Percentiles rank a stretch among this genome's conserved stretches.
phyloP scores from a whole-genome alignment of 768 basidiomycete species.

The Lactifluus hygrophoroides region DNA sequence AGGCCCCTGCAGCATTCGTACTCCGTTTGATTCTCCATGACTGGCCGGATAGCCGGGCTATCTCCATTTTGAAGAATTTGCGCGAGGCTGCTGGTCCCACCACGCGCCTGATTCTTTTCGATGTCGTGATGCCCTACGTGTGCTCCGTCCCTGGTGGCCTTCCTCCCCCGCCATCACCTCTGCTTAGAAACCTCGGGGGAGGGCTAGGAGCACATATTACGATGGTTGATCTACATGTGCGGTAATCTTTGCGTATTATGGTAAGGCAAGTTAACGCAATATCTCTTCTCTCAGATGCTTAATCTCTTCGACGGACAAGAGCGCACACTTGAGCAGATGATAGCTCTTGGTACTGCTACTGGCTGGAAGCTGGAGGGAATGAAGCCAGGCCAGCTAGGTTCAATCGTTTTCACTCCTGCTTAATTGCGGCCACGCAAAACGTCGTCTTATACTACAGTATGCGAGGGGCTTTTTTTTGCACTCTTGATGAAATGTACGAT shows the following conservation, averaged over 20 bases:
- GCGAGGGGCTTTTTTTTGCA: no score
- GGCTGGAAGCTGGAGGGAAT: slow-evolving; percentile 28
- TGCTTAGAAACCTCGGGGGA: slow-evolving; percentile 10
- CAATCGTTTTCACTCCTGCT: not conserved
- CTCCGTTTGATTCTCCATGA: slow-evolving; percentile 24
- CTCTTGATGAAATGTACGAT: no score
- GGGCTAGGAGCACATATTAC: not conserved
- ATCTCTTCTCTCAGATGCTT: slow-evolving; percentile 26
- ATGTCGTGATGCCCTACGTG: slow-evolving; percentile 19
- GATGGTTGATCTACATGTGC: slow-evolving; percentile 8
- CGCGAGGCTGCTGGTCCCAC: slow-evolving; percentile 18
- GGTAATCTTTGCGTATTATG: no score
- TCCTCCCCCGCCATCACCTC: slow-evolving; percentile 2
- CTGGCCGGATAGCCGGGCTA: slow-evolving; percentile 20
- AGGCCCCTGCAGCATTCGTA: slow-evolving; percentile 22
- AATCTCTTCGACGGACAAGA: slow-evolving; percentile 26
- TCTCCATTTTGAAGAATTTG: slow-evolving; percentile 20
- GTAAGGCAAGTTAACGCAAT: no score
- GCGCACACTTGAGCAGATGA: slow-evolving; percentile 26
- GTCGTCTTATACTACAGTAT: no score
- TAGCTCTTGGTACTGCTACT: slow-evolving; percentile 20
- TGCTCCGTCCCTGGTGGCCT: not conserved
- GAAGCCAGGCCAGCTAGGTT: not conserved
- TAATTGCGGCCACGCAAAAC: not conserved
- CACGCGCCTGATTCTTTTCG: slow-evolving; percentile 23